Conservation (phyloP, 148 eudicot genomes). For the Rhododendron griersonianum region DNA sequence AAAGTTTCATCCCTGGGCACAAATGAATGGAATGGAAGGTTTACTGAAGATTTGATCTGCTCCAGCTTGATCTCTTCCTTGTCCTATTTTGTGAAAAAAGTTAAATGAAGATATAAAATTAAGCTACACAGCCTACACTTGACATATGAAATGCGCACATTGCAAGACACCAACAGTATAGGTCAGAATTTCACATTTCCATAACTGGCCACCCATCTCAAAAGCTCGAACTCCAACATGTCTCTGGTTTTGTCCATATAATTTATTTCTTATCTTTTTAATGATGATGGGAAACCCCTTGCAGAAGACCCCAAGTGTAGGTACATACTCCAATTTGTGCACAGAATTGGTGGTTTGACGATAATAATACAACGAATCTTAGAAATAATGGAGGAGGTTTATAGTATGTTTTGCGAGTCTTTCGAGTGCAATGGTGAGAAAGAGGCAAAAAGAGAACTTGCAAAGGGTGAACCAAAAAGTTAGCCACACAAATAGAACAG, state of each 20-base stretch:
- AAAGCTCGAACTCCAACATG: background rate
- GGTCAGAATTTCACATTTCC: background rate
- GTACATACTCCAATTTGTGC: background rate
- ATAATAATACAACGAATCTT: background rate
- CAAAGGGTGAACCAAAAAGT: background rate
- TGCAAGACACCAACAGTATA: background rate
- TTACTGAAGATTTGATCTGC: conserved; percentile 82
- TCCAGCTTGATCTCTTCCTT: conserved; percentile 50
- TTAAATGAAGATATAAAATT: background rate
- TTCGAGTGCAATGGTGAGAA: background rate
- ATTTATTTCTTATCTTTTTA: background rate
- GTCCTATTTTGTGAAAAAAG: conserved; percentile 25
- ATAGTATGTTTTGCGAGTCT: background rate
- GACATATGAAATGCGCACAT: background rate
- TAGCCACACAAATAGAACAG: background rate
- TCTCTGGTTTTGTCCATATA: background rate
- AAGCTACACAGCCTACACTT: background rate
- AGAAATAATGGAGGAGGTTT: background rate
- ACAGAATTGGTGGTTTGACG: background rate
- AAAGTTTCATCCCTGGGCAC: conserved; percentile 23
- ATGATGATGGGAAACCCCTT: background rate
- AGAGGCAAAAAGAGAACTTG: background rate
- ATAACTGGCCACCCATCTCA: background rate
- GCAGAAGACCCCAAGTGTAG: background rate
- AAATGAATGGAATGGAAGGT: conserved; percentile 78